Evolutionary conservation across 176 grass and related monocot genomes (phyloP).

Genomic region (Phyllostachys edulis): DNA sequence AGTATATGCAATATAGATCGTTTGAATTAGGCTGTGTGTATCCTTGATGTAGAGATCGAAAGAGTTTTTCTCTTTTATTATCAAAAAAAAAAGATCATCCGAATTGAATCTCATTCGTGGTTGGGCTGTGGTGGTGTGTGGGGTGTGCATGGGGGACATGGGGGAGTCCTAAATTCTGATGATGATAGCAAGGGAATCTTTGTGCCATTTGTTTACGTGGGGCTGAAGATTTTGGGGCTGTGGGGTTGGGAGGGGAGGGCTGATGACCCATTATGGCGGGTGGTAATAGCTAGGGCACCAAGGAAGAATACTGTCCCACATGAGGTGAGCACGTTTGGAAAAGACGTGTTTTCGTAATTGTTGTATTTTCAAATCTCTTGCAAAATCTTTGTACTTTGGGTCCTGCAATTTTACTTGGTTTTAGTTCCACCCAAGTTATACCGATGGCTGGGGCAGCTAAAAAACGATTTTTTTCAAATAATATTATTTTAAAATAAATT

Average conservation of each 20-base stretch:
- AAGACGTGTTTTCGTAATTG: too few species aligned
- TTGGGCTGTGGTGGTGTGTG: too few species aligned
- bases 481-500: too few species aligned
- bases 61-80: too few species aligned
- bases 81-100: too few species aligned
- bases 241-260: slow-evolving; percentile 19
- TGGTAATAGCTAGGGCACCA: background rate
- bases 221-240: slow-evolving; percentile 26
- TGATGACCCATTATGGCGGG: background rate
- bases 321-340: background rate
- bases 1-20: too few species aligned
- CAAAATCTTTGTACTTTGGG: background rate
- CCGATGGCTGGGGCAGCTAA: background rate
- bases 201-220: slow-evolving; percentile 39
- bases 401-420: background rate
- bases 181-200: slow-evolving; percentile 44
- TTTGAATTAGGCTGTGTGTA: too few species aligned
- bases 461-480: too few species aligned
- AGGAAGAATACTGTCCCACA: too few species aligned
- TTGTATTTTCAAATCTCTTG: background rate
- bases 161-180: slow-evolving; percentile 39
- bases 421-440: background rate
- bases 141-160: too few species aligned
- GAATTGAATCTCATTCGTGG: too few species aligned
- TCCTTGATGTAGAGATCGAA: too few species aligned